Evolutionary conservation across 2,329 filamentous ascomycete species (phyloP).

Genomic region (Fusarium sp.): DNA sequence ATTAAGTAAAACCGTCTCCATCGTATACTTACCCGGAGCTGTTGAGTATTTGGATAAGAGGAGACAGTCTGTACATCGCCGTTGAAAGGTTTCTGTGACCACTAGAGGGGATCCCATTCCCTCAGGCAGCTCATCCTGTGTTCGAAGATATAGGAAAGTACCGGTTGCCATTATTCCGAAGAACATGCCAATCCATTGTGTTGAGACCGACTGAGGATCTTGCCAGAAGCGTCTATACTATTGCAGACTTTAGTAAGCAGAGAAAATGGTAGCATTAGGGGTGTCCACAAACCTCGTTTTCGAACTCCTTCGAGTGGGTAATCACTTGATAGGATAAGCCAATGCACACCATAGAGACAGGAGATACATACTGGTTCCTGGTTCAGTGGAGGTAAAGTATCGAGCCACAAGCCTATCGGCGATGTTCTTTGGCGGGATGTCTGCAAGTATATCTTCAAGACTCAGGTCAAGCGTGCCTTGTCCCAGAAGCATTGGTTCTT

Average conservation of each 20-base stretch:
- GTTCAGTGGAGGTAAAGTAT: slow-evolving; percentile 35
- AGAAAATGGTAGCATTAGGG: rapidly evolving
- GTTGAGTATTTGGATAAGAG: slow-evolving; percentile 36
- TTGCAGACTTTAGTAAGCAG: background rate
- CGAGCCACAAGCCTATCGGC: slow-evolving; percentile 36
- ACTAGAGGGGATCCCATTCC: slow-evolving; percentile 22
- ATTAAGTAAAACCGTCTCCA: slow-evolving; percentile 37
- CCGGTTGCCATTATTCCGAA: slow-evolving; percentile 36
- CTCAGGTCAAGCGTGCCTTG: background rate
- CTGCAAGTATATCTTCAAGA: slow-evolving; percentile 30
- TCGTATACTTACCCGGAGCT: slow-evolving; percentile 16
- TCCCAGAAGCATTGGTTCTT: slow-evolving; percentile 32
- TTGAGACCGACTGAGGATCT: slow-evolving; percentile 4
- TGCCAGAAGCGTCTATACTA: slow-evolving; percentile 40
- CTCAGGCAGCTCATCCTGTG: slow-evolving; percentile 24
- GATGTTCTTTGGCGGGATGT: slow-evolving; percentile 30
- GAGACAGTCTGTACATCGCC: slow-evolving; percentile 37
- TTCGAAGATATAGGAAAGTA: slow-evolving; percentile 30
- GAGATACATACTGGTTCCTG: slow-evolving; percentile 21
- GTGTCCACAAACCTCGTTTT: slow-evolving; percentile 20
- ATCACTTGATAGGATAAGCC: slow-evolving; percentile 22
- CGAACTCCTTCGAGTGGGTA: slow-evolving; percentile 35
- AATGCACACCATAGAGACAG: rapidly evolving
- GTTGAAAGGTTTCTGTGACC: slow-evolving; percentile 26
- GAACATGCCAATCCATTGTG: slow-evolving; percentile 35